Evolutionary conservation across 2,329 filamentous ascomycete genomes (phyloP), one percentile per base, ranked within the genome.

Genomic region (Aspergillus pseudoglaucus): DNA sequence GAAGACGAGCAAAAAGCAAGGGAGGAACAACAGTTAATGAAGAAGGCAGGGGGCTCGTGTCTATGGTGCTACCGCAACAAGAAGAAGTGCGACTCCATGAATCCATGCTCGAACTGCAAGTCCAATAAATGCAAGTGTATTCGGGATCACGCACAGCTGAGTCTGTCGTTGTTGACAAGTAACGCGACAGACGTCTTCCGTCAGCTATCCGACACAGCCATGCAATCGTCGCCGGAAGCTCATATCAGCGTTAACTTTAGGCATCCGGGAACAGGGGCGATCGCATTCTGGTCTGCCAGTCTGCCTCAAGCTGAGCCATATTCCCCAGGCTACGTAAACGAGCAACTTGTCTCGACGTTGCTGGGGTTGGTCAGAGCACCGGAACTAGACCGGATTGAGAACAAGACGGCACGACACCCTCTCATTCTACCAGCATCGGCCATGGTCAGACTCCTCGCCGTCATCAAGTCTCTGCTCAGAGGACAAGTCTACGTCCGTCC

Each of bases 41-140:
- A 51, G 43, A 46, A 48, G 20, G 47, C 45, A 20, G 63, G 63
- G 2, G 63, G 63, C 20, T 53, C 61, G 14, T 66, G 64, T 46
- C 20, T 57, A n/a, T 56, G 53, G 44, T 66, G 64, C 42, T 53
- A 53, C 44, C 52, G 54, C n/a, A 58, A 49, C 7, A 64, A 59
- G 51, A 64, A 64, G 32, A 50, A 46, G 25, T 66, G 64, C 42
- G 54, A 49, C 10, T 38, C 49, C 6, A 35, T 41, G 6, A 44
- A 45, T 17, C 52, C 57, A 10, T 66, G 64, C 22, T 17, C 40
- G 6, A 32, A 41, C 2, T 65, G 63, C 47, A 27, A n/a, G 14
- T 38, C 39, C 12, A 48, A 47, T 12, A n/a, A 23, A 3, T 46
- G 46, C 17, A 40, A 50, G 10, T 66, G 64, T 47, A 47, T 64